phyloP scores from a whole-genome alignment of 2,329 filamentous ascomycete species.

The Cercospora zeae-maydis region DNA sequence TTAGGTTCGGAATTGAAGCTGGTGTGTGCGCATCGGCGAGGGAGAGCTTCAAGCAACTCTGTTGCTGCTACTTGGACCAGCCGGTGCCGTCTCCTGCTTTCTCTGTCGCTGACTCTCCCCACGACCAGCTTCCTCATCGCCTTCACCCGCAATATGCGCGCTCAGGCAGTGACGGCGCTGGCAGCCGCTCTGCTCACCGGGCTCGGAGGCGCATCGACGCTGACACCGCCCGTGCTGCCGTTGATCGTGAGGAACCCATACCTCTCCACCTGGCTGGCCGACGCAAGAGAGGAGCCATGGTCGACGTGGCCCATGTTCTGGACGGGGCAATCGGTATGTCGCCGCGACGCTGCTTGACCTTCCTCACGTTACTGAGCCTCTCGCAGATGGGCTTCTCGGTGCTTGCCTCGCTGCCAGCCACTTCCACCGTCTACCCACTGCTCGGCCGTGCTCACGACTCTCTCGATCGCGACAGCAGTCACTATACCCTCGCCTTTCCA shows the following conservation, averaged over 20 bases:
- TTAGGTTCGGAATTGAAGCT: background rate
- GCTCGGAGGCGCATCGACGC: conserved; percentile 46
- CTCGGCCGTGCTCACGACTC: conserved; percentile 65
- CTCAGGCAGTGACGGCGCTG: conserved; percentile 17
- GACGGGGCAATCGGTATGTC: conserved; percentile 61
- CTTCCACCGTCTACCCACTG: conserved; percentile 60
- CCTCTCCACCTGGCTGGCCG: conserved; percentile 54
- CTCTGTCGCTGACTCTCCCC: too few species aligned
- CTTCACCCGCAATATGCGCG: conserved; percentile 22
- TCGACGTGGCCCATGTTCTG: conserved; percentile 83
- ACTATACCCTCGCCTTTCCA: conserved; percentile 57
- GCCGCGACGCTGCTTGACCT: conserved; percentile 11
- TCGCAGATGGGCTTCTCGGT: conserved; percentile 59
- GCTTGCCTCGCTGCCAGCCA: conserved; percentile 58
- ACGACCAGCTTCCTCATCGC: background rate
- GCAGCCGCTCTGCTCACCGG: conserved; percentile 26
- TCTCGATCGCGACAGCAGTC: conserved; percentile 46
- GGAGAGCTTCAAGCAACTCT: background rate
- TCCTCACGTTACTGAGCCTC: conserved; percentile 10
- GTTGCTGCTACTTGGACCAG: background rate
- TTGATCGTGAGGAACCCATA: conserved; percentile 52
- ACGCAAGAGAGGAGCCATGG: conserved; percentile 73
- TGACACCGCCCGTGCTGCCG: conserved; percentile 53
- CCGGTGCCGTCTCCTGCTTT: too few species aligned
- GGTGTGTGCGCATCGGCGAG: background rate